These are phyloP conservation scores for Chlamydomonas schloesseri DNA, from an alignment of 139 green algal species.

Conservation along the genomic window DNA sequence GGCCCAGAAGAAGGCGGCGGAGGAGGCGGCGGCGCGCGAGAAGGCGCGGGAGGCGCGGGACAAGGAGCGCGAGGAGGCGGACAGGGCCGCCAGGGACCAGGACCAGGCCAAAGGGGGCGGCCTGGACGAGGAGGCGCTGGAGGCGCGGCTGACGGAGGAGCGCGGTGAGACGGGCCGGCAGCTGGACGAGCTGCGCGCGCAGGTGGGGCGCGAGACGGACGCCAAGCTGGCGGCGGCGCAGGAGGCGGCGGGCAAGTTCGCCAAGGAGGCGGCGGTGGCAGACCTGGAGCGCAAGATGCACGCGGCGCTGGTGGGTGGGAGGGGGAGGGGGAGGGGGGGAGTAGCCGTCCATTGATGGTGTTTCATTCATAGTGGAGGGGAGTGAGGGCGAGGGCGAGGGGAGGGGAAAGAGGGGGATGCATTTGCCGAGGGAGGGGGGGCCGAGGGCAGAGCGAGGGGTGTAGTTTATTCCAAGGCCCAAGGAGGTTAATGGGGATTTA, in stretches of 20 bases:
- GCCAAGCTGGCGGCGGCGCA: neutral
- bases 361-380: too few species aligned
- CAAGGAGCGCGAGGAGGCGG: neutral
- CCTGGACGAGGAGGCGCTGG: neutral
- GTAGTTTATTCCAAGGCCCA: too few species aligned
- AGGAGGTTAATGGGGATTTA: too few species aligned
- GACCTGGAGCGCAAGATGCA: constrained; percentile 43
- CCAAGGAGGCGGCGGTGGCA: constrained; percentile 11
- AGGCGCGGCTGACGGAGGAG: constrained; percentile 18
- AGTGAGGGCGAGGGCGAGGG: neutral
- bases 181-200: constrained; percentile 17
- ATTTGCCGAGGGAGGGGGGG: too few species aligned
- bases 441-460: too few species aligned
- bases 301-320: constrained; percentile 2
- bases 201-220: constrained; percentile 19
- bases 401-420: neutral
- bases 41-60: neutral
- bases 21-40: neutral
- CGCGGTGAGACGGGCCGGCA: constrained; percentile 3
- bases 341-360: too few species aligned
- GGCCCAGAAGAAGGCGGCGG: neutral
- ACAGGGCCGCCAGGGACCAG: neutral
- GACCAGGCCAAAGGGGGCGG: too few species aligned
- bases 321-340: neutral
- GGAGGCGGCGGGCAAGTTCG: neutral